These are phyloP conservation scores for Aspergillus biplanus DNA, from an alignment of 495 filamentous ascomycete species.

Conservation along the genomic window DNA sequence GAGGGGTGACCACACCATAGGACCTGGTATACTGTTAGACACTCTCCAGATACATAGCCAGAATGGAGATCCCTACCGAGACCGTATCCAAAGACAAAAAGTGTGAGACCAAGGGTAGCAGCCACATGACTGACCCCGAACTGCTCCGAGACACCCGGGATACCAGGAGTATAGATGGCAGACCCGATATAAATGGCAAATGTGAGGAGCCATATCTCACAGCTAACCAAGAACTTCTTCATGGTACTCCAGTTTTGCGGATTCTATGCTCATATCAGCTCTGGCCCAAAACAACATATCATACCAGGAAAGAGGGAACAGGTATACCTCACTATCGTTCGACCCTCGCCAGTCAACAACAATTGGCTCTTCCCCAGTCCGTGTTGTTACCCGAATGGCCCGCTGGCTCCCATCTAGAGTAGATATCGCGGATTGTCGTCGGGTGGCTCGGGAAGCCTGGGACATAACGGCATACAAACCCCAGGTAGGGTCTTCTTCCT, in stretches of 20 bases:
- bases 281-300: neutral
- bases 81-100: slow-evolving; percentile 53
- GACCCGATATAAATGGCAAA: slow-evolving; percentile 40
- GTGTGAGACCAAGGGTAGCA: slow-evolving; percentile 52
- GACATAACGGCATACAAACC: slow-evolving; percentile 29
- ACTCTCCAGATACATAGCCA: neutral
- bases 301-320: neutral
- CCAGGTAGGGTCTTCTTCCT: slow-evolving; percentile 11
- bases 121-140: slow-evolving; percentile 53
- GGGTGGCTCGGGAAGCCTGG: slow-evolving; percentile 19
- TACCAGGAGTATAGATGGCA: slow-evolving; percentile 35
- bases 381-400: neutral
- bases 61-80: slow-evolving; percentile 23
- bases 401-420: neutral
- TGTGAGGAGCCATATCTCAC: slow-evolving; percentile 33
- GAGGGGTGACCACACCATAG: slow-evolving; percentile 54
- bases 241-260: slow-evolving; percentile 53
- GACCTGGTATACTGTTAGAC: slow-evolving; percentile 32
- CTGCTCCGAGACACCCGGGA: slow-evolving; percentile 31
- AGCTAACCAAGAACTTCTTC: slow-evolving; percentile 27
- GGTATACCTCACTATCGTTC: slow-evolving; percentile 38
- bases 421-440: slow-evolving; percentile 16
- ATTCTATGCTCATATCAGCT: slow-evolving; percentile 32
- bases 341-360: slow-evolving; percentile 28
- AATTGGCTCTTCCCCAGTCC: neutral